Evolutionary conservation across 768 basidiomycete species (phyloP).

Genomic region (Leccinum variicolor): DNA sequence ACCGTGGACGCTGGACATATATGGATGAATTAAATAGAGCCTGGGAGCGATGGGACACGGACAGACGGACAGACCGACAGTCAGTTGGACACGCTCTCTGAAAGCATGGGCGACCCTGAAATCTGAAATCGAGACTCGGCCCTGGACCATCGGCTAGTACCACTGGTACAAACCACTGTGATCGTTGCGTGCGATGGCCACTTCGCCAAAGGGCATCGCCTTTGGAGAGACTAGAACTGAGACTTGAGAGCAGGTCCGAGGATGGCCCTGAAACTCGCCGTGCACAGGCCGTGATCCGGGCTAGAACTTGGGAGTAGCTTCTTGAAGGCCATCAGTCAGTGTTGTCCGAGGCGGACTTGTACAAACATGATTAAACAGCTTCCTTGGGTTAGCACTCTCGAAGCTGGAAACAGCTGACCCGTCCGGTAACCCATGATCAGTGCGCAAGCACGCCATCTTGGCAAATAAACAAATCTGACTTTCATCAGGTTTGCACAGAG

Average conservation of each 20-base stretch:
- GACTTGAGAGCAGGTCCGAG: not conserved
- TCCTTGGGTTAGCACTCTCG: not conserved
- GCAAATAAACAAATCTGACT: not conserved
- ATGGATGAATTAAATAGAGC: not conserved
- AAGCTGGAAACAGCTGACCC: not conserved
- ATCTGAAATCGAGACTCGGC: not conserved
- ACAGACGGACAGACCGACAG: not conserved
- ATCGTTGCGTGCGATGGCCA: not conserved
- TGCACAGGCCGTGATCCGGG: slow-evolving; percentile 12
- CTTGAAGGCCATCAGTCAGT: not conserved
- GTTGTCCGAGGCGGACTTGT: not conserved
- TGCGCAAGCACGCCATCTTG: not conserved
- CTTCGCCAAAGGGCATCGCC: not conserved
- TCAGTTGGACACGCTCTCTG: not conserved
- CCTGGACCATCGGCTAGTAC: not conserved
- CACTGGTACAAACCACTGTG: not conserved
- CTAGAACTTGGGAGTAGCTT: not conserved
- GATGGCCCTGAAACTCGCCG: slow-evolving; percentile 6
- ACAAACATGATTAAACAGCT: slow-evolving; percentile 12
- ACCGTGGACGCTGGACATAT: not conserved
- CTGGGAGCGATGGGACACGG: not conserved
- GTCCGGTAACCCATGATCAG: not conserved
- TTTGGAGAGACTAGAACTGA: not conserved
- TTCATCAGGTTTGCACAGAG: slow-evolving; percentile 5
- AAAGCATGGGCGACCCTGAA: not conserved